Evolutionary conservation across 805 yeast genomes (phyloP).

Genomic region (Hanseniaspora guilliermondii): DNA sequence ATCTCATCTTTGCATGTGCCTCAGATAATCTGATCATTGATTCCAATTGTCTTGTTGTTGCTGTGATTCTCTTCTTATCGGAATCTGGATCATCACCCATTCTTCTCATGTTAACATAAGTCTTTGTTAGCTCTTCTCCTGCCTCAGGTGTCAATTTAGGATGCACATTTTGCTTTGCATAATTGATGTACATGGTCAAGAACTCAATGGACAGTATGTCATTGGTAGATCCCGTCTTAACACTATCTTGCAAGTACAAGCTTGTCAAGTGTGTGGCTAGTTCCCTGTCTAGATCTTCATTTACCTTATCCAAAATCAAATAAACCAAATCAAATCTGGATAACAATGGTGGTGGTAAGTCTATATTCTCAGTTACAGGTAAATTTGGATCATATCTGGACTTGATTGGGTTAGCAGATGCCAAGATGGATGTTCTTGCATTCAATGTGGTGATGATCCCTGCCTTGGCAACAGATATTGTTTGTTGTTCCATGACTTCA

Average conservation of each 20-base stretch:
- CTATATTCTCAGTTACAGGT: slow-evolving; percentile 91
- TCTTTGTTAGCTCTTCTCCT: slow-evolving; percentile 68
- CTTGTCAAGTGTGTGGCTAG: slow-evolving; percentile 83
- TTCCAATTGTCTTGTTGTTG: slow-evolving; percentile 94
- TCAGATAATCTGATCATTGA: slow-evolving; percentile 89
- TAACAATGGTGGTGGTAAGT: slow-evolving; percentile 87
- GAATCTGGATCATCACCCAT: slow-evolving; percentile 83
- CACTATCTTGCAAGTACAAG: slow-evolving; percentile 80
- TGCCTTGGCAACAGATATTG: slow-evolving; percentile 95
- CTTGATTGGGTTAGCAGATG: slow-evolving; percentile 94
- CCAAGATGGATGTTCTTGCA: slow-evolving; percentile 90
- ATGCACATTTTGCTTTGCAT: slow-evolving; percentile 72
- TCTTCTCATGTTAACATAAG: slow-evolving; percentile 87
- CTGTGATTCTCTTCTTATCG: slow-evolving; percentile 84
- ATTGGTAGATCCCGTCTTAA: slow-evolving; percentile 52
- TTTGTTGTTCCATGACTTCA: slow-evolving; percentile 99
- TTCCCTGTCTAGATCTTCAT: slow-evolving; percentile 69
- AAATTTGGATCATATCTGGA: slow-evolving; percentile 89
- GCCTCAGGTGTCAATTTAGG: slow-evolving; percentile 78
- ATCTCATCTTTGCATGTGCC: slow-evolving; percentile 95
- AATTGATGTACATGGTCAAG: slow-evolving; percentile 77
- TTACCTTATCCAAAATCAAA: slow-evolving; percentile 82
- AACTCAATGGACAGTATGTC: slow-evolving; percentile 69
- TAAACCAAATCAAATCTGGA: slow-evolving; percentile 94
- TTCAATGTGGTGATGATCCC: slow-evolving; percentile 94